Evolutionary conservation across 140 eudicot genomes (phyloP), one percentile per base, ranked within the genome.

Genomic region (Senecio squalidus): DNA sequence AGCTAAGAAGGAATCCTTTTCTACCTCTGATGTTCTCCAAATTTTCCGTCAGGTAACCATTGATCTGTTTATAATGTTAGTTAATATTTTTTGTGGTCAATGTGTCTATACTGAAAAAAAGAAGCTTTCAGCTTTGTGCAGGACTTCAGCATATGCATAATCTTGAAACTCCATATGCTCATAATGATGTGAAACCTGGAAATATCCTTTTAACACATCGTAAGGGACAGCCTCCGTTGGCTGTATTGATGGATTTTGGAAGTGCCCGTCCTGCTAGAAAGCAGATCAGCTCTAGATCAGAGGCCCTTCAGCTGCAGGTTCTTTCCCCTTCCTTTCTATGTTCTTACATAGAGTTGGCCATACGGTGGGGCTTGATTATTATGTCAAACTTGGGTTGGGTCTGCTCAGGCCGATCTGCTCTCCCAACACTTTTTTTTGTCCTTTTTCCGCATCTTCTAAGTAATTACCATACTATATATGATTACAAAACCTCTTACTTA

Each of bases 241-340:
- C 95, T 29, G 78, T 76, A 8, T 63, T 90, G 80, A 90, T 90
- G 97, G 97, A 90, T 69, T 90, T 90, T 61, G 95, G 97, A 69
- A 90, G 94, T 78, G 90, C 95, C 31, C 85, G 88, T 33, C 88
- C 84, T 70, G 95, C 97, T 41, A 78, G 91, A 67, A 85, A 56
- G 80, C 94, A 86, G 67, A 86, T 90, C 24, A 83, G 83, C 24
- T 75, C 89, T 14, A 88, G 95, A 55, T 61, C 95, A 45, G 97
- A 90, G 75, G 97, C 97, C 38, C 70, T 86, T 17, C 97, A 83
- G 72, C 67, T 90, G 48, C 95, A 90, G 97, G 97, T 90, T 17
- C 25, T 23, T 22, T 25, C 20, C 16, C 9, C 3, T 44, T 44
- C 43, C 43, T 15, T 36, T 36, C 43, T 27, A 0, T 55, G 6